A percentile compares a stretch with the other conserved stretches of the same genome.
Conservation (phyloP, 2,329 filamentous ascomycete genomes). For the Colletotrichum endophyticum region DNA sequence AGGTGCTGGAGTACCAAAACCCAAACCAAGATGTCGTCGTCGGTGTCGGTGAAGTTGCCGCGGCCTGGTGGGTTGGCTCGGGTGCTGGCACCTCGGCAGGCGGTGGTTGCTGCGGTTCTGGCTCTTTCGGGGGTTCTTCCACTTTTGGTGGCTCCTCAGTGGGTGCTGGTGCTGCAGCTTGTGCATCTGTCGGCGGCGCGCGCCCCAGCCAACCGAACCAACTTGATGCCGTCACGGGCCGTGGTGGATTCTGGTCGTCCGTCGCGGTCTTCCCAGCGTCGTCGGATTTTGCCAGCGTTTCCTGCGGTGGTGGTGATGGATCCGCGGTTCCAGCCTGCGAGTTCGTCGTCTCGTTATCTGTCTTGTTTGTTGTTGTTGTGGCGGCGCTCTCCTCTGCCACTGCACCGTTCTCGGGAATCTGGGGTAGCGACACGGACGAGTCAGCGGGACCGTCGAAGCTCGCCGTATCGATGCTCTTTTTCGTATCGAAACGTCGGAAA, state of each 20-base stretch:
- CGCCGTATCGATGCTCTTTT: slow-evolving; percentile 36
- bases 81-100: neutral
- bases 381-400: neutral
- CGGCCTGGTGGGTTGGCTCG: slow-evolving; percentile 20
- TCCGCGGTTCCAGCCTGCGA: neutral
- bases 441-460: slow-evolving; percentile 33
- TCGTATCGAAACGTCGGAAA: slow-evolving; percentile 55
- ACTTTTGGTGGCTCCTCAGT: slow-evolving; percentile 12
- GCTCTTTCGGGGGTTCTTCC: slow-evolving; percentile 17
- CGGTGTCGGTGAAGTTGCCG: slow-evolving; percentile 22
- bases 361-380: neutral
- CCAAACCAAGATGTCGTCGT: slow-evolving; percentile 44
- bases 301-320: neutral
- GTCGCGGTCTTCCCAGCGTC: slow-evolving; percentile 29
- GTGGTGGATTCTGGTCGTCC: slow-evolving; percentile 1
- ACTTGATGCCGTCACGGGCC: slow-evolving; percentile 40
- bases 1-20: slow-evolving; percentile 37
- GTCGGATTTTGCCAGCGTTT: slow-evolving; percentile 25
- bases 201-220: slow-evolving; percentile 61
- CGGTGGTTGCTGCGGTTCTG: neutral
- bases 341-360: neutral
- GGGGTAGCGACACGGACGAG: slow-evolving; percentile 32
- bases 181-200: slow-evolving; percentile 25
- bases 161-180: neutral
- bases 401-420: slow-evolving; percentile 29